phyloP scores from a whole-genome alignment of 169 alveolate species.

The Cryptosporidium sp. region DNA sequence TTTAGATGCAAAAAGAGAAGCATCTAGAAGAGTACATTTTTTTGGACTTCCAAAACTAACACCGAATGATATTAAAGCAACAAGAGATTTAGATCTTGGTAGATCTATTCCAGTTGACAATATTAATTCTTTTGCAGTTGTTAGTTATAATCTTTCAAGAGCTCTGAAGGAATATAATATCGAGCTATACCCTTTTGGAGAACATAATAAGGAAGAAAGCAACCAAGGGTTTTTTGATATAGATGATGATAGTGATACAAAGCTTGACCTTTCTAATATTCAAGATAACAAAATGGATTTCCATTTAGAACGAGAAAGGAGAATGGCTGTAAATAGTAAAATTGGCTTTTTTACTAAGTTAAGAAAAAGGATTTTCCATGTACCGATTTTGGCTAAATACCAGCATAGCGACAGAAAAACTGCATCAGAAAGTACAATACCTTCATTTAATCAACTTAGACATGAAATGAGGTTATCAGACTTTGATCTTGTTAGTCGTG shows the following conservation, averaged over 20 bases:
- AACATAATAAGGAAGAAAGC: neutral
- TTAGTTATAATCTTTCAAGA: conserved; percentile 67
- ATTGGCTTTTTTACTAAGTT: neutral
- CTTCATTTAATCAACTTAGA: conserved; percentile 6
- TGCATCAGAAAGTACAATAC: neutral
- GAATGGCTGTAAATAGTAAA: neutral
- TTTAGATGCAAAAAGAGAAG: conserved; percentile 68
- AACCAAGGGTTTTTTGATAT: conserved; percentile 5
- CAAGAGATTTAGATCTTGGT: conserved; percentile 7
- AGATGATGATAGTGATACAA: neutral
- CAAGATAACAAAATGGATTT: neutral
- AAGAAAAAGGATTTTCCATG: conserved; percentile 22
- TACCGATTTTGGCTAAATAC: conserved; percentile 20
- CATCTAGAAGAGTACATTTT: conserved; percentile 47
- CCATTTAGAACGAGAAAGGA: neutral
- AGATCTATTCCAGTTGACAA: conserved; percentile 67
- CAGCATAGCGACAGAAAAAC: neutral
- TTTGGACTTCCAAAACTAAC: conserved; percentile 66
- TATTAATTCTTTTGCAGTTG: conserved; percentile 51
- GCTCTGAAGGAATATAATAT: conserved; percentile 36
- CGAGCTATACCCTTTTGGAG: conserved; percentile 26
- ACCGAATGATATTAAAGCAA: conserved; percentile 27
- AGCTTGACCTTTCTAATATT: neutral
- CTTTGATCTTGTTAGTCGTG: conserved; percentile 45
- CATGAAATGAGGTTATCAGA: neutral